Evolutionary conservation across 805 yeast species (phyloP).

Genomic region (Zygoascus flipseniorum): DNA sequence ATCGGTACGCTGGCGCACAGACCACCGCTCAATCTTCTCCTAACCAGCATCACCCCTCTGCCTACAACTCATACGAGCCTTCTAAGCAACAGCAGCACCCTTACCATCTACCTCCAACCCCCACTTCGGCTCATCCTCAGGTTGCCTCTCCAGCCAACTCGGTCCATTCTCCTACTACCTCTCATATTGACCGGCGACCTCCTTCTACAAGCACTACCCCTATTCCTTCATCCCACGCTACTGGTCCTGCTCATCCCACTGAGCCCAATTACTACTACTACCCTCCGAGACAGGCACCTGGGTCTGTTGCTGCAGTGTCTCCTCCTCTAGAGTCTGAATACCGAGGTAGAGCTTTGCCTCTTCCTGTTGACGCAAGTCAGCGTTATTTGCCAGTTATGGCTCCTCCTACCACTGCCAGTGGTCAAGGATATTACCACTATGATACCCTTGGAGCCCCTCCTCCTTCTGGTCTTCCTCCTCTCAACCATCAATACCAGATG

Average conservation of each 20-base stretch:
- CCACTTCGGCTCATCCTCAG: not conserved
- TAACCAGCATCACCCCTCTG: not conserved
- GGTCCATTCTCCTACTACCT: not conserved
- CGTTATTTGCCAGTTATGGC: not conserved
- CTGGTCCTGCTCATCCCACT: not conserved
- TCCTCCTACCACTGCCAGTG: not conserved
- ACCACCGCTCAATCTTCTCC: not conserved
- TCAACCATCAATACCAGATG: not conserved
- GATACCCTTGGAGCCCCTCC: not conserved
- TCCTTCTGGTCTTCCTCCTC: not conserved
- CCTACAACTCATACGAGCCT: not conserved
- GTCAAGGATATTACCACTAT: not conserved
- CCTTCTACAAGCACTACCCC: not conserved
- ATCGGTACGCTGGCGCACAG: not conserved
- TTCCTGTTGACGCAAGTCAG: not conserved
- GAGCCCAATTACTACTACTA: not conserved
- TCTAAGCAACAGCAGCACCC: not conserved
- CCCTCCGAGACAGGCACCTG: not conserved
- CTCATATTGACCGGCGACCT: not conserved
- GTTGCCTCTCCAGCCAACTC: not conserved
- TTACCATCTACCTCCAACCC: not conserved
- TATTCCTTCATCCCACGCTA: not conserved
- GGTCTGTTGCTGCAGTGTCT: not conserved
- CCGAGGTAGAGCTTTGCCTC: conserved; percentile 1
- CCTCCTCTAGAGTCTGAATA: not conserved